Evolutionary conservation across 805 yeast species (phyloP).

Genomic region (Wickerhamiella nectarea): DNA sequence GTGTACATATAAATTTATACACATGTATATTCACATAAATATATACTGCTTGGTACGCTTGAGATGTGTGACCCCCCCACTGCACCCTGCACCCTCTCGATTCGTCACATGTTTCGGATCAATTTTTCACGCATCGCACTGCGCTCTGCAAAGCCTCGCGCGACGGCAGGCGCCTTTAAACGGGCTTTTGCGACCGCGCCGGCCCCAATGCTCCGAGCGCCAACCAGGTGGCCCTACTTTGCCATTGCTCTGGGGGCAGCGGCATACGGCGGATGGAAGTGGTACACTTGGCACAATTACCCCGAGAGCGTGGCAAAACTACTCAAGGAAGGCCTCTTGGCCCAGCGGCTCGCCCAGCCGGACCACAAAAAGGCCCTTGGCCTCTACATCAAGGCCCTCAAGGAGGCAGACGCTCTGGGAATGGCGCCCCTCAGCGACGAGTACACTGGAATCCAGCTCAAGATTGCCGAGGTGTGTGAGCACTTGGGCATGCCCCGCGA

Average conservation of each 20-base stretch:
- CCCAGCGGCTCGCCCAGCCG: slow-evolving; percentile 52
- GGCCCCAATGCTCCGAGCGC: slow-evolving; percentile 4
- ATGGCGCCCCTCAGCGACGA: slow-evolving; percentile 55
- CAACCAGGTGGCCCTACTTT: slow-evolving; percentile 7
- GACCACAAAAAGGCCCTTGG: slow-evolving; percentile 58
- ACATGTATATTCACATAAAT: too few relatives aligned
- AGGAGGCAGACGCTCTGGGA: slow-evolving; percentile 41
- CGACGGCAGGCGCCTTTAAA: neutral
- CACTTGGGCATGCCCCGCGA: slow-evolving; percentile 45
- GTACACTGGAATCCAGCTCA: slow-evolving; percentile 81
- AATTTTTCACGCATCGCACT: too few relatives aligned
- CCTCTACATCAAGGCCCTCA: slow-evolving; percentile 60
- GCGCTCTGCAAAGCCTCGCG: neutral
- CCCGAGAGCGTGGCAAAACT: slow-evolving; percentile 57
- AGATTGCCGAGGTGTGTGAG: slow-evolving; percentile 78
- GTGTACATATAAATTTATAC: too few relatives aligned
- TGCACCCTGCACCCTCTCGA: too few relatives aligned
- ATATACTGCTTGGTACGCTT: too few relatives aligned
- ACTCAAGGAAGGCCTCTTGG: slow-evolving; percentile 67
- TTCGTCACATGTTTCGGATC: too few relatives aligned
- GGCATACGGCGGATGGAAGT: slow-evolving; percentile 18
- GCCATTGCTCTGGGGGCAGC: slow-evolving; percentile 2
- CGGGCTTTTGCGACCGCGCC: neutral
- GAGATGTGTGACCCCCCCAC: too few relatives aligned
- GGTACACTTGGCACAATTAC: slow-evolving; percentile 24